Conservation (phyloP, 108 stramenopile genomes). For the Bacterosira constricta region DNA sequence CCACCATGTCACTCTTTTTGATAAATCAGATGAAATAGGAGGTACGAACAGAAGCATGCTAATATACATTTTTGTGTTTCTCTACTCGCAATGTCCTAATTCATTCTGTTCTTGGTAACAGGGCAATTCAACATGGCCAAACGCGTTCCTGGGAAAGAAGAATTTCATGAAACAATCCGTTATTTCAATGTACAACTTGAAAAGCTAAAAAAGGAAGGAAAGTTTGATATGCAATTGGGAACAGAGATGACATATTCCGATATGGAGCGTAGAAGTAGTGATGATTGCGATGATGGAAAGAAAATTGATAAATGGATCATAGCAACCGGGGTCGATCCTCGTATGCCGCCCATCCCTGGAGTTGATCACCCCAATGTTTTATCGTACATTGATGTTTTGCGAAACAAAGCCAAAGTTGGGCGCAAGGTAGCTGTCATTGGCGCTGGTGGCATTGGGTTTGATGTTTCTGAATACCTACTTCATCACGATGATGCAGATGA, state of each 20-base stretch:
- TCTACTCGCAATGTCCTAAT: conserved; percentile 27
- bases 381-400: conserved; percentile 94
- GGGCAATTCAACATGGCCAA: conserved; percentile 99
- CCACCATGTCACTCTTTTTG: conserved; percentile 91
- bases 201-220: conserved; percentile 43
- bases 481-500: conserved; percentile 64
- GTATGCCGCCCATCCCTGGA: conserved; percentile 86
- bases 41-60: conserved; percentile 12
- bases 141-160: conserved; percentile 96
- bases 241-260: conserved; percentile 58
- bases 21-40: conserved; percentile 76
- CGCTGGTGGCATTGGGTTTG: conserved; percentile 98
- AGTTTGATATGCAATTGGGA: conserved; percentile 48
- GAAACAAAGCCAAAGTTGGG: conserved; percentile 81
- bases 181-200: conserved; percentile 78
- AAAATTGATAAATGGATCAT: conserved; percentile 89
- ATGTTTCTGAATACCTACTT: conserved; percentile 93
- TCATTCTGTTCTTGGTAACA: neutral
- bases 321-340: conserved; percentile 93
- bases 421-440: conserved; percentile 93
- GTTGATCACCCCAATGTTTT: conserved; percentile 89
- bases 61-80: neutral
- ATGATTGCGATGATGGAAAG: conserved; percentile 1
- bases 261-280: conserved; percentile 46
- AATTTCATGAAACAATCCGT: conserved; percentile 97